Conservation (phyloP, 306 rosid species). For the Pyrus betulifolia region DNA sequence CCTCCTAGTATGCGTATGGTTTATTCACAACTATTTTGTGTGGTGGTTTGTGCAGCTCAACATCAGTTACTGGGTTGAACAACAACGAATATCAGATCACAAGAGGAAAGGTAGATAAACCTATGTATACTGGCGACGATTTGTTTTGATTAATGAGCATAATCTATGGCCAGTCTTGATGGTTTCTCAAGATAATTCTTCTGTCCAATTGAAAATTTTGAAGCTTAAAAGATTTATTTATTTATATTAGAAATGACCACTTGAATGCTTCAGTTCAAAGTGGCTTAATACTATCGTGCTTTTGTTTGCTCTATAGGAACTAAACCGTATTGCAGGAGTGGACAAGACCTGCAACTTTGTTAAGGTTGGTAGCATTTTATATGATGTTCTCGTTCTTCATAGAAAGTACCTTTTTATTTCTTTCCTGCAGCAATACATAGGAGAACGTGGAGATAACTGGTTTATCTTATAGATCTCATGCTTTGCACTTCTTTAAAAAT, state of each 20-base stretch:
- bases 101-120: slow-evolving; percentile 66
- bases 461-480: not conserved
- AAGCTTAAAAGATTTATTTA: not conserved
- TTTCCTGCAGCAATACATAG: not conserved
- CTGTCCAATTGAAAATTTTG: not conserved
- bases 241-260: not conserved
- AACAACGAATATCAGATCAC: slow-evolving; percentile 91
- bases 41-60: slow-evolving; percentile 34
- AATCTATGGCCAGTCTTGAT: not conserved
- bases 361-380: slow-evolving; percentile 49
- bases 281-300: slow-evolving; percentile 3
- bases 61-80: slow-evolving; percentile 83
- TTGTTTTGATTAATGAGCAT: not conserved
- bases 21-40: not conserved
- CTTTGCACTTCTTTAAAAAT: slow-evolving; percentile 14
- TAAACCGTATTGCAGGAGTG: slow-evolving; percentile 53
- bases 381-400: slow-evolving; percentile 7
- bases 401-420: not conserved
- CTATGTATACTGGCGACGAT: not conserved
- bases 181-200: not conserved
- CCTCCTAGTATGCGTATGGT: not conserved
- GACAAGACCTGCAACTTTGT: slow-evolving; percentile 70
- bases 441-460: not conserved
- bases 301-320: slow-evolving; percentile 41
- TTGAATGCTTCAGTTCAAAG: not conserved